These are phyloP conservation scores for Chrysopogon serrulatus DNA, from an alignment of 176 grass and related monocot genomes.

Conservation along the genomic window DNA sequence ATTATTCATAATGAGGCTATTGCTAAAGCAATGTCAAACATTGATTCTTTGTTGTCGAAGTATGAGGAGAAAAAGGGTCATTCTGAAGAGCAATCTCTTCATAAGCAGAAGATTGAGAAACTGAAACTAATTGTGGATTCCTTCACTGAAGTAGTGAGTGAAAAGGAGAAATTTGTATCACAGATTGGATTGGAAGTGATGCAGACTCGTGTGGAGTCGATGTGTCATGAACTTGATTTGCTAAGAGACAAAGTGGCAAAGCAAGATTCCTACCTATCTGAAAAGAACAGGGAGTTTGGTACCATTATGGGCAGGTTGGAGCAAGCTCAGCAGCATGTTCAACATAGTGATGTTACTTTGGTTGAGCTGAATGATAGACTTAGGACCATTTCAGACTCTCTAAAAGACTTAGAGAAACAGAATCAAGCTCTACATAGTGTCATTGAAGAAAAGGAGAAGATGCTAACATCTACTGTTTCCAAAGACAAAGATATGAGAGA, in stretches of 20 bases:
- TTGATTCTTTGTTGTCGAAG: constrained; percentile 30
- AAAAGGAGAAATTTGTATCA: constrained; percentile 40
- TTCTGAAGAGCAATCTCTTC: constrained; percentile 17
- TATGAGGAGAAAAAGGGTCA: constrained; percentile 9
- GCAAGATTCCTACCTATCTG: constrained; percentile 39
- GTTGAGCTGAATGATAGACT: constrained; percentile 30
- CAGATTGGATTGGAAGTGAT: constrained; percentile 32
- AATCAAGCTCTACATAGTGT: constrained; percentile 21
- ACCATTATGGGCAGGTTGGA: constrained; percentile 29
- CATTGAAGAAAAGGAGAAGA: constrained; percentile 51
- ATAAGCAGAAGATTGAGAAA: constrained; percentile 40
- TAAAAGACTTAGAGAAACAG: constrained; percentile 43
- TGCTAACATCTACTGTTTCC: constrained; percentile 23
- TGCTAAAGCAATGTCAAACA: constrained; percentile 30
- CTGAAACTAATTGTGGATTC: constrained; percentile 36
- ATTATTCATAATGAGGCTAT: constrained; percentile 34
- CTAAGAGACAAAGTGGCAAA: constrained; percentile 43
- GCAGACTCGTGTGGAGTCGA: constrained; percentile 21
- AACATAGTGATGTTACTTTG: constrained; percentile 22
- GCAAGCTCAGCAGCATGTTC: constrained; percentile 44
- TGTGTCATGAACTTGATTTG: constrained; percentile 33
- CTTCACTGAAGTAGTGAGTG: constrained; percentile 18
- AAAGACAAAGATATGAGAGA: constrained; percentile 35
- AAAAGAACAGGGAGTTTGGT: constrained; percentile 36
- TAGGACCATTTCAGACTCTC: constrained; percentile 11